Conservation (phyloP, 2,329 filamentous ascomycete genomes). For the Tolypocladium capitatum region DNA sequence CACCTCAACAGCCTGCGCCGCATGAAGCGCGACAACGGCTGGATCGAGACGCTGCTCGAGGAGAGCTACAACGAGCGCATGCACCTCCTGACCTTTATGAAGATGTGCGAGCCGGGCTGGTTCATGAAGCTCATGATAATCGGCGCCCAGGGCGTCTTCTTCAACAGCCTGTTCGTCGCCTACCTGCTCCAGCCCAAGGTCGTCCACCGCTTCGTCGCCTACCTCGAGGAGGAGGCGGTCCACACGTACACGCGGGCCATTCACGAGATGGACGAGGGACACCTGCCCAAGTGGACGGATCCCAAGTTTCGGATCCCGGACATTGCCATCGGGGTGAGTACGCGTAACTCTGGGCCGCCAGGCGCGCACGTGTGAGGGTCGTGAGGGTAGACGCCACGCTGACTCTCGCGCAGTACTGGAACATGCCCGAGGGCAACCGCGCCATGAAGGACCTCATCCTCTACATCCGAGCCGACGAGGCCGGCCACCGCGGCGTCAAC, state of each 20-base stretch:
- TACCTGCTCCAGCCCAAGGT: conserved; percentile 80
- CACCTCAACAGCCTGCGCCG: conserved; percentile 74
- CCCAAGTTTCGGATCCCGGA: conserved; percentile 64
- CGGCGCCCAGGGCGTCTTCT: conserved; percentile 88
- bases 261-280: conserved; percentile 73
- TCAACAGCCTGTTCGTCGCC: conserved; percentile 81
- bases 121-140: conserved; percentile 92
- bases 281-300: conserved; percentile 66
- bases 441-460: conserved; percentile 78
- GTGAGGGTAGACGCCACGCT: not conserved
- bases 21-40: conserved; percentile 89
- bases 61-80: conserved; percentile 90
- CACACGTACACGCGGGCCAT: conserved; percentile 89
- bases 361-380: not conserved
- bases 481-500: conserved; percentile 86
- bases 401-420: conserved; percentile 53
- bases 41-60: conserved; percentile 85
- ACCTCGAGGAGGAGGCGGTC: conserved; percentile 94
- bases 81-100: conserved; percentile 86
- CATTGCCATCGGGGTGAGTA: conserved; percentile 55
- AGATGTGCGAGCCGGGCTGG: conserved; percentile 60
- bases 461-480: conserved; percentile 84
- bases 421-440: conserved; percentile 72
- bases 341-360: not conserved
- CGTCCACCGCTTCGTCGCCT: conserved; percentile 91